Conservation (phyloP, 345 rosid species). For the sweet orange (Citrus sinensis) region DVS_A1.0 CM039163.1:51017501-51018000, state of each 20-base stretch:
- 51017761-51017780: conserved; percentile 76
- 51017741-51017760: conserved; percentile 86
- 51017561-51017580: not conserved
- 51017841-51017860: conserved; percentile 90
- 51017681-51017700: conserved; percentile 88
- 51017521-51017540: not conserved
- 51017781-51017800: conserved; percentile 47
- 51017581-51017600: not conserved
- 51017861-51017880: conserved; percentile 67
- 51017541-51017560: not conserved
- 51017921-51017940: conserved; percentile 69
- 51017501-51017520: not conserved
- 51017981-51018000: conserved; percentile 6
- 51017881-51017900: conserved; percentile 88
- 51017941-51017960: conserved; percentile 44
- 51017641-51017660: conserved; percentile 41
- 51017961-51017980: not conserved
- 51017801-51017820: conserved; percentile 88
- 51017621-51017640: not conserved
- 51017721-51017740: conserved; percentile 76
- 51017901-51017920: conserved; percentile 88
- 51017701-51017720: conserved; percentile 81
- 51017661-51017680: conserved; percentile 94
- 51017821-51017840: conserved; percentile 93
- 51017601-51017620: not conserved